phyloP scores from a whole-genome alignment of 140 eudicot species.

The Bidens hawaiensis region DNA sequence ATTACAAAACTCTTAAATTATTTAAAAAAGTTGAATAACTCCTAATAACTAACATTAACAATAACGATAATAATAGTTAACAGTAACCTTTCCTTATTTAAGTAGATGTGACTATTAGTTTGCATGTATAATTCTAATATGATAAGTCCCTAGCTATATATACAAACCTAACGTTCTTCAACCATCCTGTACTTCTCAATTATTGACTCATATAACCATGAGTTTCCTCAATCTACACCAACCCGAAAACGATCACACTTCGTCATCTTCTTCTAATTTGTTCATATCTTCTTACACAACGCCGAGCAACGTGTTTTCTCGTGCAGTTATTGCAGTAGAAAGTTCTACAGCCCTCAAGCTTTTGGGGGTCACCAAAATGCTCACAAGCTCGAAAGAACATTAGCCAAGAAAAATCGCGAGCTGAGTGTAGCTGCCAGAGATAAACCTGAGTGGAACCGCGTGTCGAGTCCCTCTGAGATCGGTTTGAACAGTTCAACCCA shows the following conservation, averaged over 20 bases:
- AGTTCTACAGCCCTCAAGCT: conserved; percentile 46
- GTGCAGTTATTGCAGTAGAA: conserved; percentile 37
- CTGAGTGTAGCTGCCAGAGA: conserved; percentile 14
- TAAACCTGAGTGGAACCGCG: conserved; percentile 14
- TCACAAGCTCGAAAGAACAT: conserved; percentile 42
- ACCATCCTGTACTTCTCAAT: conserved; percentile 15
- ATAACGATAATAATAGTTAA: too few species aligned
- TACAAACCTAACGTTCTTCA: conserved; percentile 21
- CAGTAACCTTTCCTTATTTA: too few species aligned
- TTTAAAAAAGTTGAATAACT: too few species aligned
- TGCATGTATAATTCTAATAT: neutral
- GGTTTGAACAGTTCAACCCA: conserved; percentile 20
- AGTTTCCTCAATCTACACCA: conserved; percentile 46
- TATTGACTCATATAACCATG: conserved; percentile 32
- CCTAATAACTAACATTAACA: too few species aligned
- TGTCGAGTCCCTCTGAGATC: conserved; percentile 2
- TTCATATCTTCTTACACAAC: conserved; percentile 13
- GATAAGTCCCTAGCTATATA: neutral
- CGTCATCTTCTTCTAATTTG: conserved; percentile 20
- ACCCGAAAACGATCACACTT: conserved; percentile 18
- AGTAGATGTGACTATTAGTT: neutral
- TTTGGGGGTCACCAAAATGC: conserved; percentile 51
- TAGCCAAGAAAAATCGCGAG: conserved; percentile 42
- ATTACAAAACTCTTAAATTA: too few species aligned
- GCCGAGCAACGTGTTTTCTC: conserved; percentile 34